phyloP scores from a whole-genome alignment of 371 early-diverging fungal species.

The Mortierella sp. region DNA sequence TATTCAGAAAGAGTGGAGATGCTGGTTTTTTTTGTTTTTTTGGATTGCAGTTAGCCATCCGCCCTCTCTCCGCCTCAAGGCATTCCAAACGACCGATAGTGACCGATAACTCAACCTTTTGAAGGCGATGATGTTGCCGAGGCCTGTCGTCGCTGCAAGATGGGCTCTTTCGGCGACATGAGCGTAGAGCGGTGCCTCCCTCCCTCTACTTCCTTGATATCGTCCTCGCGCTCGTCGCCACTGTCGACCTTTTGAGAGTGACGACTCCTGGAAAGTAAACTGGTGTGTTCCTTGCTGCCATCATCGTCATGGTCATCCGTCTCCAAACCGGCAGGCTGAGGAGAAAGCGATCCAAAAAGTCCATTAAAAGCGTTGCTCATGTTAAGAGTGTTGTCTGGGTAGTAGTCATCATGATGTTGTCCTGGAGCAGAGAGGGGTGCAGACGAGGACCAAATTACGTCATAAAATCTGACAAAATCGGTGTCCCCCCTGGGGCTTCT shows the following conservation, averaged over 20 bases:
- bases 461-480: too few species aligned
- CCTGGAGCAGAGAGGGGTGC: too few species aligned
- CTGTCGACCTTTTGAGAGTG: background rate
- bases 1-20: constrained; percentile 11
- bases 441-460: too few species aligned
- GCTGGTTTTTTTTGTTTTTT: background rate
- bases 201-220: too few species aligned
- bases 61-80: too few species aligned
- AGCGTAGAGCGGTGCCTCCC: too few species aligned
- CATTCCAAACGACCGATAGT: too few species aligned
- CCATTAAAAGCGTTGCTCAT: constrained; percentile 14
- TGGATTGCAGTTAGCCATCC: too few species aligned
- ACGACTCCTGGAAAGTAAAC: constrained; percentile 9
- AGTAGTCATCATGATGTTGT: too few species aligned
- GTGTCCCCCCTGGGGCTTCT: too few species aligned
- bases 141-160: constrained; percentile 18
- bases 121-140: constrained; percentile 28
- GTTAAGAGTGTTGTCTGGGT: constrained; percentile 1
- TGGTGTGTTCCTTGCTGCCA: constrained; percentile 30
- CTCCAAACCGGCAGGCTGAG: background rate
- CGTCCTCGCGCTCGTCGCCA: background rate
- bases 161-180: constrained; percentile 19
- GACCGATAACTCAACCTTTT: constrained; percentile 11
- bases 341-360: background rate
- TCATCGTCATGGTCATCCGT: constrained; percentile 25